Conservation (phyloP, 805 yeast species). For the Isabelozyma gotoi region DNA sequence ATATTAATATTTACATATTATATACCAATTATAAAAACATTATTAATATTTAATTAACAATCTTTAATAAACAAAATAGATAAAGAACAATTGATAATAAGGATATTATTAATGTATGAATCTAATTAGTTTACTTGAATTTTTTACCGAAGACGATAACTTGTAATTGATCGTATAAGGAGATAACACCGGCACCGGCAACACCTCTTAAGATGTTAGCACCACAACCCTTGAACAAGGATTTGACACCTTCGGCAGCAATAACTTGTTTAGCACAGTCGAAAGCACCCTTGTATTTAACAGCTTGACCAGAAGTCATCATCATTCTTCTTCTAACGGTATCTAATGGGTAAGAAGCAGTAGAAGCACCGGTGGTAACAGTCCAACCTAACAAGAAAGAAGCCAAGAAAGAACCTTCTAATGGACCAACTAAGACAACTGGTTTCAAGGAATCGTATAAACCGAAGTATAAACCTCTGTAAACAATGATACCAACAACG, state of each 20-base stretch:
- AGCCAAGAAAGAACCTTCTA: slow-evolving; percentile 93
- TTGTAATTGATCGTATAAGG: slow-evolving; percentile 96
- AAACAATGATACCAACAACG: slow-evolving; percentile 94
- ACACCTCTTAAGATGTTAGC: slow-evolving; percentile 99
- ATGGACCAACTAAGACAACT: slow-evolving; percentile 87
- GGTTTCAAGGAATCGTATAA: slow-evolving; percentile 96
- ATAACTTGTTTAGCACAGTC: slow-evolving; percentile 91
- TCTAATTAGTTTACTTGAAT: slow-evolving; percentile 55
- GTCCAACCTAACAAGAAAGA: slow-evolving; percentile 96
- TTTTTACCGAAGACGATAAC: slow-evolving; percentile 94
- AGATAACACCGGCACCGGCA: slow-evolving; percentile 99
- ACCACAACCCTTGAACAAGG: slow-evolving; percentile 98
- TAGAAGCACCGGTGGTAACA: slow-evolving; percentile 97
- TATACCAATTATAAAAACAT: slow-evolving; percentile 2
- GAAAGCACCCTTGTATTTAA: slow-evolving; percentile 92
- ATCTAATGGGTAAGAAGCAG: slow-evolving; percentile 98
- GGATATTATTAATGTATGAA: slow-evolving; percentile 2
- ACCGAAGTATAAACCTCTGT: slow-evolving; percentile 99
- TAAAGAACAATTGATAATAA: slow-evolving; percentile 3
- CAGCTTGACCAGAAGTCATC: slow-evolving; percentile 99
- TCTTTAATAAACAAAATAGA: neutral
- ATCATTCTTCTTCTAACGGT: slow-evolving; percentile 99
- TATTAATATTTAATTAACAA: slow-evolving; percentile 5
- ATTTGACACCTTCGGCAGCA: slow-evolving; percentile 90
- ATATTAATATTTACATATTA: slow-evolving; percentile 2